Percentiles rank a stretch among this genome's conserved stretches.
Evolutionary conservation across 768 basidiomycete species (phyloP).

Genomic region (Amanita polypyramis): DNA sequence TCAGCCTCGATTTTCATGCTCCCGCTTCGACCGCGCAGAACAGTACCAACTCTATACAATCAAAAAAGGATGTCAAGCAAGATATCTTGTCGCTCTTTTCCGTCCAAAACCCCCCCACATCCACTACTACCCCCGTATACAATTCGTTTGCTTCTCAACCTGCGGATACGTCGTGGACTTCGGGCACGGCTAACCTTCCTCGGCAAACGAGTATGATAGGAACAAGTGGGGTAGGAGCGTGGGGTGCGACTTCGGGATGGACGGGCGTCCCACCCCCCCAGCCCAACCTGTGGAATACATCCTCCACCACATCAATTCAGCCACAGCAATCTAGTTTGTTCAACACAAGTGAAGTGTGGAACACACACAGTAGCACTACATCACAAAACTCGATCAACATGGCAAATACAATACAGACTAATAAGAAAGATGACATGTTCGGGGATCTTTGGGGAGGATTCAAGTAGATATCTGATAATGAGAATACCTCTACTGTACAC

Average conservation of each 20-base stretch:
- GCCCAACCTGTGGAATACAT: constrained; percentile 27
- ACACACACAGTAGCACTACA: constrained; percentile 16
- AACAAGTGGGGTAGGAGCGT: constrained; percentile 40
- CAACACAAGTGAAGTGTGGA: constrained; percentile 53
- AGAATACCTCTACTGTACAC: not conserved
- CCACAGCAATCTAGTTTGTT: constrained; percentile 27
- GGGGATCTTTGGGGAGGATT: constrained; percentile 81
- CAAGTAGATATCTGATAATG: constrained; percentile 33
- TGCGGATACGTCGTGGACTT: constrained; percentile 21
- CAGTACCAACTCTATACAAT: constrained; percentile 19
- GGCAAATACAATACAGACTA: constrained; percentile 19
- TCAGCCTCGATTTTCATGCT: constrained; percentile 79
- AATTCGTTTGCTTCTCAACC: constrained; percentile 24
- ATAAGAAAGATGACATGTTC: constrained; percentile 71
- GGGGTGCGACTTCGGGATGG: constrained; percentile 67
- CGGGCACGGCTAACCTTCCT: constrained; percentile 13
- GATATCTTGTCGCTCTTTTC: constrained; percentile 83
- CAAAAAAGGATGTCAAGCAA: constrained; percentile 68
- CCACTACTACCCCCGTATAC: constrained; percentile 20
- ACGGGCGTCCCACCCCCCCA: constrained; percentile 27
- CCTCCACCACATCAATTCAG: constrained; percentile 13
- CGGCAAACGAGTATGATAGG: constrained; percentile 44
- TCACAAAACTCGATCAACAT: constrained; percentile 17
- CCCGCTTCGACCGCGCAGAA: constrained; percentile 18
- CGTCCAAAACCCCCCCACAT: constrained; percentile 26